These are phyloP conservation scores for Vittaforma corneae DNA, from an alignment of 371 early-diverging fungal genomes.

Conservation along the genomic window DNA sequence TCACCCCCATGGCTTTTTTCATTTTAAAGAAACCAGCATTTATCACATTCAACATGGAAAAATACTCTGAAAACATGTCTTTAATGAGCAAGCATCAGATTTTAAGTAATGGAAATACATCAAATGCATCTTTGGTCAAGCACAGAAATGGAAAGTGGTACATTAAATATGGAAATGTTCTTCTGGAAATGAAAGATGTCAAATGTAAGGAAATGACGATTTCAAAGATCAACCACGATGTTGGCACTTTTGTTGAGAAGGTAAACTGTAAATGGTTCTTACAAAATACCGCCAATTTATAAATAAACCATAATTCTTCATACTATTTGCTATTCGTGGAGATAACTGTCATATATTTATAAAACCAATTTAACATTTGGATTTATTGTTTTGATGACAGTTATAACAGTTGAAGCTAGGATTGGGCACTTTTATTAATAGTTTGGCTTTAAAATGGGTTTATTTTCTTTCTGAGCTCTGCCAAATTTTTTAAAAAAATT, in stretches of 20 bases:
- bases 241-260: slow-evolving; percentile 8
- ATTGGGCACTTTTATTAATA: not conserved
- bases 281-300: too few species aligned
- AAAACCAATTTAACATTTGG: not conserved
- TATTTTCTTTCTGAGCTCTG: not conserved
- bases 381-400: too few species aligned
- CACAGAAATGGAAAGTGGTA: slow-evolving; percentile 36
- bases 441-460: not conserved
- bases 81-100: slow-evolving; percentile 21
- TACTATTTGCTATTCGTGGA: not conserved
- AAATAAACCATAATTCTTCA: too few species aligned
- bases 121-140: slow-evolving; percentile 34
- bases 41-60: slow-evolving; percentile 21
- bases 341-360: not conserved
- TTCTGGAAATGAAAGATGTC: not conserved
- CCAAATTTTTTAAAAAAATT: slow-evolving; percentile 21
- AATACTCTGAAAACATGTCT: slow-evolving; percentile 27
- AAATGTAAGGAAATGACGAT: not conserved
- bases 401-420: not conserved
- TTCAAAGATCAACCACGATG: not conserved
- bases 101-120: not conserved
- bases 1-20: slow-evolving; percentile 23
- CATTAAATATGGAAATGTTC: slow-evolving; percentile 32
- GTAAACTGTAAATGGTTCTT: slow-evolving; percentile 22
- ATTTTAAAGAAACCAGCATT: slow-evolving; percentile 40